Evolutionary conservation across 2,329 filamentous ascomycete species (phyloP), one percentile per base, ranked within the genome.

Genomic region (Fusarium coffeatum): DNA sequence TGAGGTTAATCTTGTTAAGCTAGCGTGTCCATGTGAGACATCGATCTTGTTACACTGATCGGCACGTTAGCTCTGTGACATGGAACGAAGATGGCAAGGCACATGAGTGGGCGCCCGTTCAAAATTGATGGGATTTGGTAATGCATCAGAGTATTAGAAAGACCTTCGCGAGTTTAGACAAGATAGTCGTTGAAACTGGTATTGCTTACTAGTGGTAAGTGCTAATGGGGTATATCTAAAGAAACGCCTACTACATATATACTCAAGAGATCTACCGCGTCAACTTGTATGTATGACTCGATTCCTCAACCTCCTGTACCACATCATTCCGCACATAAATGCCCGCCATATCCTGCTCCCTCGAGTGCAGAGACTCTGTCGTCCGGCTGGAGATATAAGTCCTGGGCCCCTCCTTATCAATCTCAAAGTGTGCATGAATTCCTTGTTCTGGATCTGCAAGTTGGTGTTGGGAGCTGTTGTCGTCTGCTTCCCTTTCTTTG

Each of bases 381-480:
- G 46, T 51, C 0, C 53, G 55, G 9, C 66, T 74, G 0, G 71
- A 71, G 16, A 73, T 71, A 1, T 56, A 57, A 0, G 71, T 72
- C 15, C 48, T 54, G 20, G 71, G 50, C 2, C 66, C 64, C 2
- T 66, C 62, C 11, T 55, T 64, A 1, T 69, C 59, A 1, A 60
- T 48, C 37, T 74, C 66, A 13, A 71, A 72, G 3, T 74, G 66
- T 8, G 55, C 55, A 22, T 56, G 50, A 0, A 71, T 16, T 4
- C 69, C 64, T 20, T 62, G 59, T 7, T 74, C 72, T 0, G 59
- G 59, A 2, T 72, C 72, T 2, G 72, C 72, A 3, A 74, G 55
- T 20, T 74, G 69, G 34, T 72, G 69, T 3, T 67, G 71, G 9
- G 72, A 74, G n/a, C 72, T 74, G 27, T 68, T 64, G 3, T 74